Evolutionary conservation across 2,329 filamentous ascomycete species (phyloP), one percentile per base, ranked within the genome.

Genomic region (Ophiostoma sp.): DNA sequence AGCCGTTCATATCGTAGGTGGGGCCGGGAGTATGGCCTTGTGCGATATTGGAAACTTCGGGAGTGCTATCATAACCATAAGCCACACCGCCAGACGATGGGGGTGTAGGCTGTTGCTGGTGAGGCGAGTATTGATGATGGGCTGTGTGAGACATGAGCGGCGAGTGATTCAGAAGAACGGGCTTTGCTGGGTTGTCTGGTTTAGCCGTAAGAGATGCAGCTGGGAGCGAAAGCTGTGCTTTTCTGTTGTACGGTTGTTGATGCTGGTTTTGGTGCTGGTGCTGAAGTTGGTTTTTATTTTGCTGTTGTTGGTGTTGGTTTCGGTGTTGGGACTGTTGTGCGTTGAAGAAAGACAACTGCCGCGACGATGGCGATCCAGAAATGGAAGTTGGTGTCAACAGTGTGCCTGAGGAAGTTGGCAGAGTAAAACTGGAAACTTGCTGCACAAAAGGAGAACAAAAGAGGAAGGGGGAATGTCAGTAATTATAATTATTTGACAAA

Each of bases 341-440:
- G 28, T 50, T 52, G 11, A 69, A 50, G 19, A 33, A 69, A 6
- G 66, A 36, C 31, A 25, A 31, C 15, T 50, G 45, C 28, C 45
- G 28, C 17, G 66, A 69, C 19, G 9, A 33, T 9, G 66, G 66
- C 19, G 66, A 69, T 11, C 66, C 66, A 69, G 66, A 52, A 33
- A 52, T 9, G 28, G 66, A 69, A 6, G 28, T 69, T 69, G 66
- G 66, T 9, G 66, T 69, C 45, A 69, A 69, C 9, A 69, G 28
- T 9, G 19, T 36, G 45, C 55, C 66, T 7, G 66, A 52, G 45
- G 42, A 36, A 4, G 66, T 69, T 52, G 66, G 45, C 19, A 69
- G 45, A n/a, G 28, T 52, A 4, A 55, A 69, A 9, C 15, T 69
- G 28, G 66, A 11, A 19, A 25, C 19, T 36, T 69, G 66, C 66